A percentile compares a stretch with the other conserved stretches of the same genome.
Evolutionary conservation across 106 monocot species (phyloP).

Genomic region (Dioscorea dumetorum): DNA sequence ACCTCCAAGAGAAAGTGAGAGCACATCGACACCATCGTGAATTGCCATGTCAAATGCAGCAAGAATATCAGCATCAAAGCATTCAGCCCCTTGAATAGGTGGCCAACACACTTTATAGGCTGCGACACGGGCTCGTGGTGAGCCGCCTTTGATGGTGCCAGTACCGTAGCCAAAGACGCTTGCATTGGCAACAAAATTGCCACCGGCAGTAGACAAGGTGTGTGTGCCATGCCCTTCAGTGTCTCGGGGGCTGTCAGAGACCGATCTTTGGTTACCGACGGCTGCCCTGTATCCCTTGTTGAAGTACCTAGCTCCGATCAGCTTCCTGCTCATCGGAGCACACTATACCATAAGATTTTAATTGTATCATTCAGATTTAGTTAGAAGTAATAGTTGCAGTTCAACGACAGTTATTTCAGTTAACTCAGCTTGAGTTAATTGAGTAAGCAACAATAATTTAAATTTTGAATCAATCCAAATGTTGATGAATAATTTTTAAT

Average conservation of each 20-base stretch:
- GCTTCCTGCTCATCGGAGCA: conserved; percentile 32
- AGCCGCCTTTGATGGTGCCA: conserved; percentile 37
- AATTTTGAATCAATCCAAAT: too few relatives aligned
- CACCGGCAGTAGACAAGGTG: conserved; percentile 41
- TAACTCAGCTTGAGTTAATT: too few relatives aligned
- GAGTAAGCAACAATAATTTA: too few relatives aligned
- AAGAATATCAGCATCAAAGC: conserved; percentile 47
- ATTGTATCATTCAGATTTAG: too few relatives aligned
- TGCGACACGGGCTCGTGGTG: conserved; percentile 25
- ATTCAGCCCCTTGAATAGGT: conserved; percentile 20
- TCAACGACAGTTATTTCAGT: too few relatives aligned
- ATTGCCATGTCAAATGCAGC: conserved; percentile 61
- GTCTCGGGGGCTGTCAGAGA: conserved; percentile 27
- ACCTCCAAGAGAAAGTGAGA: conserved; percentile 56
- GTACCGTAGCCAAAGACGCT: conserved; percentile 25
- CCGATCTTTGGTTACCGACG: conserved; percentile 4
- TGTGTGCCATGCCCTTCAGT: conserved; percentile 36
- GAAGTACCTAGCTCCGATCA: conserved; percentile 50
- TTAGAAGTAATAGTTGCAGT: too few relatives aligned
- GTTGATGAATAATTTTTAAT: too few relatives aligned
- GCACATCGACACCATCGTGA: conserved; percentile 54
- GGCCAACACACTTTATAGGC: conserved; percentile 27
- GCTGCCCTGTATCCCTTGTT: conserved; percentile 25
- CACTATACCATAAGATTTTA: neutral
- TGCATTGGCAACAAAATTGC: conserved; percentile 32